These are phyloP conservation scores for Camelina hispida DNA, from an alignment of 345 rosid genomes.

Conservation along the genomic window DNA sequence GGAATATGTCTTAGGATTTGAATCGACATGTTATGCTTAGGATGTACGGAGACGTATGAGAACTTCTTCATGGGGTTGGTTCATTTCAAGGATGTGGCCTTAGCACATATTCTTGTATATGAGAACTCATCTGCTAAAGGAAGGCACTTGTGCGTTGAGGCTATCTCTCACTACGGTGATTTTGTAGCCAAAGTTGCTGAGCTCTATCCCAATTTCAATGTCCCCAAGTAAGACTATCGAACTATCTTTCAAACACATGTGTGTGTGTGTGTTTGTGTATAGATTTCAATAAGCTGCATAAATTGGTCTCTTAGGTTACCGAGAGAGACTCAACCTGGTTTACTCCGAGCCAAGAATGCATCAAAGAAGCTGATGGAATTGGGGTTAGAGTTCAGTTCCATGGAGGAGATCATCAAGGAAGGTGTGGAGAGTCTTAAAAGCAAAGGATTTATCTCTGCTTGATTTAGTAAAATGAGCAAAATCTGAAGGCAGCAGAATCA, in stretches of 20 bases:
- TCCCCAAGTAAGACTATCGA: conserved; percentile 63
- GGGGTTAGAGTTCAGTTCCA: conserved; percentile 74
- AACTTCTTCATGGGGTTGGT: conserved; percentile 85
- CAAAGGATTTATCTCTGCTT: conserved; percentile 58
- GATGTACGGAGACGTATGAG: conserved; percentile 78
- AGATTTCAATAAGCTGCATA: neutral
- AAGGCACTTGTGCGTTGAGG: conserved; percentile 87
- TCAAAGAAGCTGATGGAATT: conserved; percentile 73
- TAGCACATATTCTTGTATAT: conserved; percentile 83
- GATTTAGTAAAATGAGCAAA: conserved; percentile 10
- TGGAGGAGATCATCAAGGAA: conserved; percentile 89
- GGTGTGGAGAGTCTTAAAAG: conserved; percentile 75
- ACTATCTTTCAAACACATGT: neutral
- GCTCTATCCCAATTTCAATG: conserved; percentile 81
- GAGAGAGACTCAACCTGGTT: conserved; percentile 80
- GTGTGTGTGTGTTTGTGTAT: no score
- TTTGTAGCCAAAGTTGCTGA: conserved; percentile 88
- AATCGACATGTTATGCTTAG: conserved; percentile 43
- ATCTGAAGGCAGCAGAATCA: conserved; percentile 29
- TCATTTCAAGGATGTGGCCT: conserved; percentile 91
- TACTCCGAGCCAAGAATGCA: conserved; percentile 70
- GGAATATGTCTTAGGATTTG: neutral
- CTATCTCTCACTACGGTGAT: conserved; percentile 91
- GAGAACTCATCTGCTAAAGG: conserved; percentile 82
- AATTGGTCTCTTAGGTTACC: conserved; percentile 53